Percentiles rank a stretch among this genome's conserved stretches.
phyloP scores from a whole-genome alignment of 345 rosid species.

The Mercurialis annua region DNA sequence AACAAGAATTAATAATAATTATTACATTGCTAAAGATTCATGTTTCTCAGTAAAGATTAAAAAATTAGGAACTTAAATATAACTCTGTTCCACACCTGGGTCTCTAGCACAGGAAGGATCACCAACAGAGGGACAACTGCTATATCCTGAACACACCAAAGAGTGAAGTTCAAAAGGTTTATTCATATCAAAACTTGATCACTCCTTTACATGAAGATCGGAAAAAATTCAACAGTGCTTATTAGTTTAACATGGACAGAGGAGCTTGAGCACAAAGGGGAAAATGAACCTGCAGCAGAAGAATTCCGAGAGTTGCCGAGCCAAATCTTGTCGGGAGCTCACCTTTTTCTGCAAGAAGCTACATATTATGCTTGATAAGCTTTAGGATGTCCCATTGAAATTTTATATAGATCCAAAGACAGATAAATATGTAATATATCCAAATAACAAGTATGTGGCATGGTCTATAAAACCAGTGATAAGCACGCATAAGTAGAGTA shows the following conservation, averaged over 20 bases:
- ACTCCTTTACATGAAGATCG: slow-evolving; percentile 21
- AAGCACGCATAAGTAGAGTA: slow-evolving; percentile 30
- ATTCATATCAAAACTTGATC: slow-evolving; percentile 14
- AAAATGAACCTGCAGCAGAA: slow-evolving; percentile 82
- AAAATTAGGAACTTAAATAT: neutral
- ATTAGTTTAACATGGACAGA: neutral
- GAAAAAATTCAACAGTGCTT: neutral
- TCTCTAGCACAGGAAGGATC: slow-evolving; percentile 87
- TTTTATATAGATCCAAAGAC: neutral
- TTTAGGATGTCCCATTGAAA: slow-evolving; percentile 18
- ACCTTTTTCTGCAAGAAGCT: slow-evolving; percentile 99
- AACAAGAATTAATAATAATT: neutral
- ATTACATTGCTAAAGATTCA: no score
- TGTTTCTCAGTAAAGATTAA: neutral
- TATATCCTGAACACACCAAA: slow-evolving; percentile 67
- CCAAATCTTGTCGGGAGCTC: slow-evolving; percentile 98
- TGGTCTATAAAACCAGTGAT: neutral
- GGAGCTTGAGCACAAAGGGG: neutral
- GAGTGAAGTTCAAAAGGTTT: slow-evolving; percentile 17
- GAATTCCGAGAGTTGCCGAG: slow-evolving; percentile 95
- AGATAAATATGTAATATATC: neutral
- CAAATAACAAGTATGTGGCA: neutral
- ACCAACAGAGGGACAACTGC: slow-evolving; percentile 93
- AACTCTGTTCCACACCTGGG: slow-evolving; percentile 50
- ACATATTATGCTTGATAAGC: slow-evolving; percentile 41